A percentile compares a stretch with the other conserved stretches of the same genome.
Evolutionary conservation across 495 filamentous ascomycete genomes (phyloP).

Genomic region (Penicillium steckii): DNA sequence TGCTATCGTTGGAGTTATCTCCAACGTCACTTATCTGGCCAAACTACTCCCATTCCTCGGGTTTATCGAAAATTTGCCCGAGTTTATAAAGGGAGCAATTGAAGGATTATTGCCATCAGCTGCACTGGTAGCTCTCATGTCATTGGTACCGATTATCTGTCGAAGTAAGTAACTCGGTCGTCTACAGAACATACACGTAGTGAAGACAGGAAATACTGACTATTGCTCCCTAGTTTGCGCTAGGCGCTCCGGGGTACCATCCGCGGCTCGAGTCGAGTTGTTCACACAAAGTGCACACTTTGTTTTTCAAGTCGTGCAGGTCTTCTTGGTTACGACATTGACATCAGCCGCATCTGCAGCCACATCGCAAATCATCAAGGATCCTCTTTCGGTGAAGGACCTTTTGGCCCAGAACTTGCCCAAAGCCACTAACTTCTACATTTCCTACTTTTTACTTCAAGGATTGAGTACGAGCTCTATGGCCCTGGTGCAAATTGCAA

Average conservation of each 20-base stretch:
- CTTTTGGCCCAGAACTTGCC: constrained; percentile 74
- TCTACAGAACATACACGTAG: neutral
- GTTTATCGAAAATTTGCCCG: constrained; percentile 71
- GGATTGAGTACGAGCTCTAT: constrained; percentile 72
- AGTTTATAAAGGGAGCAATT: constrained; percentile 69
- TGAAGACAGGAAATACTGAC: constrained; percentile 12
- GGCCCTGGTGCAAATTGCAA: constrained; percentile 69
- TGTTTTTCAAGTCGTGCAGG: constrained; percentile 87
- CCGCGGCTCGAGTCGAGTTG: constrained; percentile 73
- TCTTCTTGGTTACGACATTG: constrained; percentile 81
- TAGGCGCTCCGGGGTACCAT: constrained; percentile 72
- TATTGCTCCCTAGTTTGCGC: constrained; percentile 54
- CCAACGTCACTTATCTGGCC: constrained; percentile 71
- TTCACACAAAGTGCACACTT: constrained; percentile 89
- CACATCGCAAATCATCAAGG: constrained; percentile 58
- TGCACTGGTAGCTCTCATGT: constrained; percentile 78
- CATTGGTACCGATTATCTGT: constrained; percentile 80
- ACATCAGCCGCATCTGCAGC: constrained; percentile 71
- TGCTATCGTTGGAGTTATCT: constrained; percentile 74
- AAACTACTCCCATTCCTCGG: constrained; percentile 58
- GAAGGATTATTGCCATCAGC: constrained; percentile 77
- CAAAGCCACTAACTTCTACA: constrained; percentile 84
- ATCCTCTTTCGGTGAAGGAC: constrained; percentile 59
- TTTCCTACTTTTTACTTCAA: constrained; percentile 88
- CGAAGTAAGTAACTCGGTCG: constrained; percentile 52